Evolutionary conservation across 2,329 filamentous ascomycete genomes (phyloP), one percentile per base, ranked within the genome.

Genomic region (Epichloe sp.): DNA sequence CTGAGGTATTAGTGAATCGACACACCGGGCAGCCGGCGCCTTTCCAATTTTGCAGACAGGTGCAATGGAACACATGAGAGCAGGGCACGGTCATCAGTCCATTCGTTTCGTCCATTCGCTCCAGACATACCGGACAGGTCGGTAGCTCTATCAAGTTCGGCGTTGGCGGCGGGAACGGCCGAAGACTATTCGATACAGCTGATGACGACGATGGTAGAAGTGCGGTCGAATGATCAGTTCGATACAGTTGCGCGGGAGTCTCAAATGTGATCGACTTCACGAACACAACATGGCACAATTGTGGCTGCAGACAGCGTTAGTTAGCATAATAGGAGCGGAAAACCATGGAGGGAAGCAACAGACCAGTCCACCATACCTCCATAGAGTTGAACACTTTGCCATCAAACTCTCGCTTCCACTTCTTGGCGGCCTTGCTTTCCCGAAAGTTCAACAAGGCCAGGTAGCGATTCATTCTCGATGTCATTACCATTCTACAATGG

Each of bases 41-140:
- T 63, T 87, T 88, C 93, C 93, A 98, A 63, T 93, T 97, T 62
- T 95, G 87, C 1, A 98, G 75, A 67, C 93, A 98, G 1, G 85
- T 90, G 63, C 93, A 97, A 65, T 98, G 93, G 63, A 98, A 98
- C 48, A 97, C 88, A 61, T 98, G 93, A 62, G 97, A 91, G 64
- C 93, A 98, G 34, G 94, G 83, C 41, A 97, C 97, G 1, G 93
- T 98, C 63, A 98, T 80, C 2, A 98, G 74, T 0, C 93, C 93
- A 0, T 89, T 94, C 0, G 90, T 96, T 65, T 97, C 91, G 62
- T 98, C 93, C 93, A 98, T 98, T 46, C 91, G 84, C 66, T 98
- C 93, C 5, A 98, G 77, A 58, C 93, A 98, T 10, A 98, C 93
- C 0, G 93, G 90, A 57, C 93, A 98, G 1, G 93, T 97, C 2